A percentile compares a stretch with the other conserved stretches of the same genome.
phyloP scores from a whole-genome alignment of 108 stramenopile species.

The Licmophora abbreviata region DNA sequence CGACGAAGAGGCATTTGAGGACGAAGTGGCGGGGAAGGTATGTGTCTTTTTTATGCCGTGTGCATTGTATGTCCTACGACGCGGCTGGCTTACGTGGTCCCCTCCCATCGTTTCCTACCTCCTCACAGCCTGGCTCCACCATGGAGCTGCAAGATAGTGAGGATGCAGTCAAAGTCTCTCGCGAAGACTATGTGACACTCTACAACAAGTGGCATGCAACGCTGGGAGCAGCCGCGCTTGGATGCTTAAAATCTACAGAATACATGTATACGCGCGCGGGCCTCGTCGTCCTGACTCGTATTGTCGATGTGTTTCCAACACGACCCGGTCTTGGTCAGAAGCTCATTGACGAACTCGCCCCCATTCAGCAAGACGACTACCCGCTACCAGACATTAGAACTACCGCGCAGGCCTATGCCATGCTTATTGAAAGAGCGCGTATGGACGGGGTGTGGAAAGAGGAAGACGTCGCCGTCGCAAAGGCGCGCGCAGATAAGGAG shows the following conservation, averaged over 20 bases:
- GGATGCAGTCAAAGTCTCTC: conserved; percentile 25
- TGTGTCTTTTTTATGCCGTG: conserved; percentile 1
- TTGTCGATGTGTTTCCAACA: conserved; percentile 73
- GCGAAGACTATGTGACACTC: conserved; percentile 43
- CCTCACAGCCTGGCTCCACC: conserved; percentile 17
- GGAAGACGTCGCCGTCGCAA: conserved; percentile 52
- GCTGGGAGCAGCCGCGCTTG: conserved; percentile 53
- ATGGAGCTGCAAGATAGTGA: conserved; percentile 13
- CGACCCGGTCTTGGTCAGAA: conserved; percentile 61
- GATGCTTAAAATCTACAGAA: conserved; percentile 65
- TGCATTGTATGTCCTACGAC: not conserved
- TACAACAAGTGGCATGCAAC: conserved; percentile 76
- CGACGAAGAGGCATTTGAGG: conserved; percentile 60
- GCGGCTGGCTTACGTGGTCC: not conserved
- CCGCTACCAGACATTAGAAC: conserved; percentile 73
- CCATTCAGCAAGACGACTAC: conserved; percentile 55
- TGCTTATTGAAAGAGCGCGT: conserved; percentile 67
- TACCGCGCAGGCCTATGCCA: conserved; percentile 64
- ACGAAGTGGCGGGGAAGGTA: conserved; percentile 52
- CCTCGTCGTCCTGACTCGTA: conserved; percentile 65
- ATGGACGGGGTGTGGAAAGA: conserved; percentile 84
- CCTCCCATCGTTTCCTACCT: not conserved
- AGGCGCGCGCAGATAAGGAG: conserved; percentile 61
- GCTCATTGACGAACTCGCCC: conserved; percentile 43
- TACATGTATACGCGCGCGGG: conserved; percentile 80